These are phyloP conservation scores for Coniophora puteana DNA, from an alignment of 1,284 basidiomycete genomes.

Conservation along the genomic window DNA sequence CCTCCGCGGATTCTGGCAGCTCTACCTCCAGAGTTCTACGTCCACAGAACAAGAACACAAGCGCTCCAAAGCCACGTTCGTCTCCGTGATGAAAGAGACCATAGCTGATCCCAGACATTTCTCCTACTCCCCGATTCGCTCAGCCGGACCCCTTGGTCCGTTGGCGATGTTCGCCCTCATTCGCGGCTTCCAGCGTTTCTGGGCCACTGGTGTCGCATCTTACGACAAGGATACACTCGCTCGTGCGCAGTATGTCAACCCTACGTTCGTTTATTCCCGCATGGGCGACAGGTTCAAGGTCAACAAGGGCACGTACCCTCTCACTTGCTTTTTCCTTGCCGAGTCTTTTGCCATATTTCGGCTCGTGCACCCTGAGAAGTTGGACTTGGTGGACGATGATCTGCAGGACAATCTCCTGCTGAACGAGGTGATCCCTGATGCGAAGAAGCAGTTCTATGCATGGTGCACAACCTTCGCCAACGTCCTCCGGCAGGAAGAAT, in stretches of 20 bases:
- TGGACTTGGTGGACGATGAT: too few species aligned
- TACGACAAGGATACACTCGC: slow-evolving; percentile 13
- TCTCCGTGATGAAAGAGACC: not conserved
- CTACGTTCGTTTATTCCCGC: slow-evolving; percentile 38
- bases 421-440: slow-evolving; percentile 22
- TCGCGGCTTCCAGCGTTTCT: slow-evolving; percentile 26
- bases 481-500: slow-evolving; percentile 1
- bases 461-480: slow-evolving; percentile 35
- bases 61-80: not conserved
- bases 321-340: slow-evolving; percentile 39
- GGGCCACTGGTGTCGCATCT: slow-evolving; percentile 36
- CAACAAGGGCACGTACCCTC: slow-evolving; percentile 41
- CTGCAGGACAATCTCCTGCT: slow-evolving; percentile 6
- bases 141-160: slow-evolving; percentile 28
- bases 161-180: slow-evolving; percentile 11
- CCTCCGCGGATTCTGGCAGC: slow-evolving; percentile 35
- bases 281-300: slow-evolving; percentile 35
- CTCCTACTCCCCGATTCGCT: slow-evolving; percentile 17
- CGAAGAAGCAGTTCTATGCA: slow-evolving; percentile 29
- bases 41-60: slow-evolving; percentile 9
- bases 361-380: not conserved
- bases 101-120: not conserved
- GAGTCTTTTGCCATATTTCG: slow-evolving; percentile 24
- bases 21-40: slow-evolving; percentile 21
- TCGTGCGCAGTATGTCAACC: slow-evolving; percentile 32